Evolutionary conservation across 202 grass and related monocot genomes (phyloP), one percentile per base, ranked within the genome.

Genomic region (Schoenoplectus triqueter): DNA sequence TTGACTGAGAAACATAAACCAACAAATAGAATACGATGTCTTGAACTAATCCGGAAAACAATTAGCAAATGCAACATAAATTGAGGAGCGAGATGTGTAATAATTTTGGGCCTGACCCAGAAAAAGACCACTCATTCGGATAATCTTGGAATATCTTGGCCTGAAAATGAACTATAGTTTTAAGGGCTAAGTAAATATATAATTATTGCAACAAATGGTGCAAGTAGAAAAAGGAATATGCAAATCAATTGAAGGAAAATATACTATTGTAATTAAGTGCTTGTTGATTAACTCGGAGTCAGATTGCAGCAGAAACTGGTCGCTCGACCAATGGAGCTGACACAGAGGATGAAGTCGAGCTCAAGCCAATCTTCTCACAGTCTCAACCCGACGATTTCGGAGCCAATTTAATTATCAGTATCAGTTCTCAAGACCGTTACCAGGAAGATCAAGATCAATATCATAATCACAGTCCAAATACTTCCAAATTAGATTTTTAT

Each of bases 271-370:
- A 51, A 51, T 55, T 40, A 59, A 42, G 15, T 82, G 42, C 10
- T 61, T 3, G 5, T 46, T 19, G 6, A 77, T 72, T 97, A 94
- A 97, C 86, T 97, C 79, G 21, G 75, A 90, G 90, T 80, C 91
- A 97, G 92, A 91, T 90, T 97, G 88, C 94, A 97, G 94, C 89
- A 97, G 90, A 94, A 92, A 89, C 87, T 82, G 78, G 86, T 86
- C 88, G 85, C 92, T 69, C 78, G 78, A 89, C 84, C 89, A 69
- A 90, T 40, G 55, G 40, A 79, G 87, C 79, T 49, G 22, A 61
- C 1, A 4, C 54, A n/a, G 61, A 69, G 22, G 81, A 85, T 45
- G 40, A 73, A 84, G 51, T 88, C 66, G 90, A 89, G 56, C 82
- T 82, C 69, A 48, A 84, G 15, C 94, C 94, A 22, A 97, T 97